Evolutionary conservation across 2,329 filamentous ascomycete genomes (phyloP).

Genomic region (Alternaria dauci): DNA sequence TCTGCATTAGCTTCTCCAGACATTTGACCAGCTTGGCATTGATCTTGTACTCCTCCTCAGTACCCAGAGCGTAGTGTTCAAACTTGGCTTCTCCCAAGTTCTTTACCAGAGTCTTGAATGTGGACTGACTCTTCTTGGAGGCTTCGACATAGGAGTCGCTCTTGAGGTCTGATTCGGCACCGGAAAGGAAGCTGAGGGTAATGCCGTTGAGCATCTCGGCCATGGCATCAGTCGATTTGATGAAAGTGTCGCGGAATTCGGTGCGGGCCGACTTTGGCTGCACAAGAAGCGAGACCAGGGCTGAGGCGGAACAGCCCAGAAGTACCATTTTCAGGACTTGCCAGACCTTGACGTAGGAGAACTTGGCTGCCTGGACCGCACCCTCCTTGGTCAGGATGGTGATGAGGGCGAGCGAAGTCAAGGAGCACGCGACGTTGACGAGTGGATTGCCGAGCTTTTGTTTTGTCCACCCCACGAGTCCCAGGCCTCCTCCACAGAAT

Average conservation of each 20-base stretch:
- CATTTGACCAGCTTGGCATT: conserved; percentile 84
- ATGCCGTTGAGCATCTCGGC: conserved; percentile 84
- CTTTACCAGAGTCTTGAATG: conserved; percentile 75
- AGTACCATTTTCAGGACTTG: conserved; percentile 65
- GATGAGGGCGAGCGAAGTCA: conserved; percentile 88
- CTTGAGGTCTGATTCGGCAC: conserved; percentile 78
- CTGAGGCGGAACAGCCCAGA: conserved; percentile 65
- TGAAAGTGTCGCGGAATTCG: conserved; percentile 76
- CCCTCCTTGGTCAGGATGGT: conserved; percentile 92
- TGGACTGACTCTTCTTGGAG: conserved; percentile 69
- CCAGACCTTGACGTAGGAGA: conserved; percentile 85
- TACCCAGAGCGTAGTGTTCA: conserved; percentile 84
- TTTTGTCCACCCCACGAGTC: conserved; percentile 88
- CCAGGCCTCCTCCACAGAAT: conserved; percentile 86
- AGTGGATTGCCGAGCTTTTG: conserved; percentile 79
- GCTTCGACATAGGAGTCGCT: conserved; percentile 71
- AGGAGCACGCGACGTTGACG: conserved; percentile 79
- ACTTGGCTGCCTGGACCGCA: conserved; percentile 80
- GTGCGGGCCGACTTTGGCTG: conserved; percentile 80
- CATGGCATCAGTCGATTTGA: conserved; percentile 75
- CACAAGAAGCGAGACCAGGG: conserved; percentile 67
- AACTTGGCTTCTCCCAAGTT: conserved; percentile 85
- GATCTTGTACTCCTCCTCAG: conserved; percentile 78
- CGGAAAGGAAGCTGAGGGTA: conserved; percentile 82
- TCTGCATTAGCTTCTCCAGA: conserved; percentile 84